A percentile compares a stretch with the other conserved stretches of the same genome.
phyloP scores from a whole-genome alignment of 441 rosid genomes.

The Codiaeum variegatum region DNA sequence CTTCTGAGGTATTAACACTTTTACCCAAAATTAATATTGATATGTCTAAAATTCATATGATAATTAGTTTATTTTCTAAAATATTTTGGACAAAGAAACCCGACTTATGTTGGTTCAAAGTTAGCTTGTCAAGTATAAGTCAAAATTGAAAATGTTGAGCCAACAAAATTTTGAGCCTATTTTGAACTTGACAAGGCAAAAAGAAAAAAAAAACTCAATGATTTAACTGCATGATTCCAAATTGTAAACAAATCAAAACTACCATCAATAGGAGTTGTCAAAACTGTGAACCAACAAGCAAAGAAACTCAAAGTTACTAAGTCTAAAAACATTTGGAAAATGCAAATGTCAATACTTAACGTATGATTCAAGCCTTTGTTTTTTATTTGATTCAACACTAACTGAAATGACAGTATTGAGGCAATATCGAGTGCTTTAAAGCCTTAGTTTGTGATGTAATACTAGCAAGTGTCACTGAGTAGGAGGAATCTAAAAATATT shows the following conservation, averaged over 20 bases:
- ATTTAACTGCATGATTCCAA: slow-evolving; percentile 46
- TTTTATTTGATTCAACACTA: background rate
- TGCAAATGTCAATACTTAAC: too few relatives aligned
- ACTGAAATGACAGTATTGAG: background rate
- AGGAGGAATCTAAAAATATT: background rate
- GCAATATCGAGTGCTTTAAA: background rate
- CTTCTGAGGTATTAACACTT: too few relatives aligned
- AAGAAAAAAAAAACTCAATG: slow-evolving; percentile 47
- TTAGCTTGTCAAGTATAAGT: slow-evolving; percentile 44
- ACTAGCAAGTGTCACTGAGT: background rate
- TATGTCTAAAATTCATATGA: too few relatives aligned
- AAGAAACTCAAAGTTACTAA: slow-evolving; percentile 56
- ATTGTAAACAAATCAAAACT: slow-evolving; percentile 46
- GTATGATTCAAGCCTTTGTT: background rate
- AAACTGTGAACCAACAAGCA: slow-evolving; percentile 45
- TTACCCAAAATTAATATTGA: too few relatives aligned
- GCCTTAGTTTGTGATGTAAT: background rate
- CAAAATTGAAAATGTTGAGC: slow-evolving; percentile 46
- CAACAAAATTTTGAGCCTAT: slow-evolving; percentile 40
- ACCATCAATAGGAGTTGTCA: slow-evolving; percentile 49
- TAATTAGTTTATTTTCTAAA: slow-evolving; percentile 33
- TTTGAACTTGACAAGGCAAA: slow-evolving; percentile 62
- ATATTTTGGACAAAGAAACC: slow-evolving; percentile 70
- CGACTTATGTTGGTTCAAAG: slow-evolving; percentile 55
- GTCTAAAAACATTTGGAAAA: slow-evolving; percentile 32